phyloP scores from a whole-genome alignment of 1,139 yeast species.

The Torulaspora pretoriensis region DNA sequence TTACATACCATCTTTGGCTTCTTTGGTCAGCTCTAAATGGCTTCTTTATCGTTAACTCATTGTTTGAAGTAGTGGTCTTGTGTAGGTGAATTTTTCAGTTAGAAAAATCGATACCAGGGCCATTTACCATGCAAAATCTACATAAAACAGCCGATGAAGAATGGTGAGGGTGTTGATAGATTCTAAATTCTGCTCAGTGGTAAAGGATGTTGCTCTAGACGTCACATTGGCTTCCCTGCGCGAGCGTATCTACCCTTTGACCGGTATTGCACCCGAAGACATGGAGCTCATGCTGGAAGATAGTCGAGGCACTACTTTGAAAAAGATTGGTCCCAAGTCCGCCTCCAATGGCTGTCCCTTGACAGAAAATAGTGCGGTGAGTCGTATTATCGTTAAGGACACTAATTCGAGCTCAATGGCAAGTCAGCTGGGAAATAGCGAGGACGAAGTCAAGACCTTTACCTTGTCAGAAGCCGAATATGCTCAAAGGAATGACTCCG shows the following conservation, averaged over 20 bases:
- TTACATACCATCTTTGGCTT: conserved; percentile 10
- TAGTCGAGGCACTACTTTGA: conserved; percentile 1
- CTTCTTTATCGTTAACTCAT: neutral
- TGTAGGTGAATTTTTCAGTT: conserved; percentile 2
- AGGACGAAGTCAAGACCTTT: conserved; percentile 42
- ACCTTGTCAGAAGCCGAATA: conserved; percentile 66
- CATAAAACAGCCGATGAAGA: neutral
- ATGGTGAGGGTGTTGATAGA: conserved; percentile 14
- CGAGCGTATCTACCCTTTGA: conserved; percentile 58
- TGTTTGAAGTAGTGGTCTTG: neutral
- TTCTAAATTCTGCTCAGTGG: conserved; percentile 24
- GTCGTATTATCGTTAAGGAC: conserved; percentile 52
- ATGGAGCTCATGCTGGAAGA: conserved; percentile 22
- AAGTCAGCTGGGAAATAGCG: conserved; percentile 42
- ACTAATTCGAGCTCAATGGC: conserved; percentile 49
- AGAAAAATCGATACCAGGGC: conserved; percentile 1
- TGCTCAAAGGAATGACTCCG: conserved; percentile 55
- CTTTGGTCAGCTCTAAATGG: neutral
- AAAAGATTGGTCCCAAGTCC: neutral
- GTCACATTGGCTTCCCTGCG: conserved; percentile 61
- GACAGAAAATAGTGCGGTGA: neutral
- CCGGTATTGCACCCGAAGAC: conserved; percentile 61
- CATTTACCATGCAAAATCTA: neutral
- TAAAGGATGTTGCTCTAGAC: conserved; percentile 46
- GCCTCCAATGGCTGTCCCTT: neutral